Conservation (phyloP, 2,329 filamentous ascomycete genomes). For the Orbilia blumenaviensis region DNA sequence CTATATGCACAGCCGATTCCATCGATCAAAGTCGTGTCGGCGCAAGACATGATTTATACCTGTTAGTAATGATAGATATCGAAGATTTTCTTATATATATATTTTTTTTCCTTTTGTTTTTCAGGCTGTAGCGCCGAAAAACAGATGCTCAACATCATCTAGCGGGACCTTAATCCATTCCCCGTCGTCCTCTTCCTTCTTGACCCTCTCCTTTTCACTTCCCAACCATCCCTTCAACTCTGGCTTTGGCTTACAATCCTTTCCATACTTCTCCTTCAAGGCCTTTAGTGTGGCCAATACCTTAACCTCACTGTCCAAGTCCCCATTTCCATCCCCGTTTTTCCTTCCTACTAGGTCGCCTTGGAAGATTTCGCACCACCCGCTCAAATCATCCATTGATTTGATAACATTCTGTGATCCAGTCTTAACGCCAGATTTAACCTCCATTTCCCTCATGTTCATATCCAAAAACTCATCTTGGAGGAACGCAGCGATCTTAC, state of each 20-base stretch:
- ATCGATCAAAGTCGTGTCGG: too few species aligned
- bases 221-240: conserved; percentile 24
- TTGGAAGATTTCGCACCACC: conserved; percentile 44
- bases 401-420: conserved; percentile 29
- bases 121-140: conserved; percentile 18
- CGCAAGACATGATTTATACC: too few species aligned
- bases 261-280: conserved; percentile 31
- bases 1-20: too few species aligned
- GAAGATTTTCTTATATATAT: neutral
- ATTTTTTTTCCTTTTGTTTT: neutral
- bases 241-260: conserved; percentile 12
- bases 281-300: conserved; percentile 38
- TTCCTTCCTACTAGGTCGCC: conserved; percentile 25
- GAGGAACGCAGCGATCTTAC: conserved; percentile 69
- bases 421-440: neutral
- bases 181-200: conserved; percentile 23
- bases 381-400: conserved; percentile 10
- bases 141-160: conserved; percentile 24
- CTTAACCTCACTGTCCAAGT: conserved; percentile 37
- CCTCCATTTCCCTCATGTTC: conserved; percentile 65
- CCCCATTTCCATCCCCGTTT: neutral
- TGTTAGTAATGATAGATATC: too few species aligned
- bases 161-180: conserved; percentile 47
- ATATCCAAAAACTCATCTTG: conserved; percentile 74
- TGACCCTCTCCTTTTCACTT: conserved; percentile 10